phyloP scores from a whole-genome alignment of 2,329 filamentous ascomycete genomes.

The Cladophialophora bantiana region DNA sequence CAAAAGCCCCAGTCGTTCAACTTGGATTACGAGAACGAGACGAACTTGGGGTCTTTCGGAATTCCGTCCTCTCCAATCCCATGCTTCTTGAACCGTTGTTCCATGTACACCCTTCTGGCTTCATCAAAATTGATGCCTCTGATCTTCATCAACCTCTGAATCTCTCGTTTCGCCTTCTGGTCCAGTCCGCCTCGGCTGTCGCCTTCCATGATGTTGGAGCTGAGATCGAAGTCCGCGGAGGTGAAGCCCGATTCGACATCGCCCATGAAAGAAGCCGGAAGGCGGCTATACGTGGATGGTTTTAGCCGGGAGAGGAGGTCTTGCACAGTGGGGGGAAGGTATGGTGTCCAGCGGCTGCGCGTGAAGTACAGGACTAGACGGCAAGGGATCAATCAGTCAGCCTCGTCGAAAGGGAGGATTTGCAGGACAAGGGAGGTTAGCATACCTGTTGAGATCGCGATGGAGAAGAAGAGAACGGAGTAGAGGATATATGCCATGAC shows the following conservation, averaged over 20 bases:
- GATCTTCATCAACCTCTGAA: constrained; percentile 89
- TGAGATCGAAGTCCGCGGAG: constrained; percentile 82
- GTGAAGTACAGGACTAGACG: constrained; percentile 76
- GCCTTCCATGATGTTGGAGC: constrained; percentile 77
- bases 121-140: constrained; percentile 86
- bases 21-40: constrained; percentile 69
- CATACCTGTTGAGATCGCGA: constrained; percentile 74
- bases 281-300: constrained; percentile 70
- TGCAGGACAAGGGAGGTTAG: constrained; percentile 21
- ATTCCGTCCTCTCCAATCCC: constrained; percentile 87
- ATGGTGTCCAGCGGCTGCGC: constrained; percentile 76
- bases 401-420: neutral
- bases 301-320: constrained; percentile 60
- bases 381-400: neutral
- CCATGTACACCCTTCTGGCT: constrained; percentile 83
- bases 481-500: constrained; percentile 33
- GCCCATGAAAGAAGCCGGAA: constrained; percentile 77
- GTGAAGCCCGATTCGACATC: constrained; percentile 90
- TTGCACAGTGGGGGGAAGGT: constrained; percentile 59
- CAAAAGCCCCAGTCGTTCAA: neutral
- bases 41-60: constrained; percentile 92
- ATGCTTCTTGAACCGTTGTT: constrained; percentile 83
- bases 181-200: constrained; percentile 84
- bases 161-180: constrained; percentile 77
- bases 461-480: constrained; percentile 57